phyloP scores from a whole-genome alignment of 2,329 filamentous ascomycete genomes.

The Alternaria gansuensis region DNA sequence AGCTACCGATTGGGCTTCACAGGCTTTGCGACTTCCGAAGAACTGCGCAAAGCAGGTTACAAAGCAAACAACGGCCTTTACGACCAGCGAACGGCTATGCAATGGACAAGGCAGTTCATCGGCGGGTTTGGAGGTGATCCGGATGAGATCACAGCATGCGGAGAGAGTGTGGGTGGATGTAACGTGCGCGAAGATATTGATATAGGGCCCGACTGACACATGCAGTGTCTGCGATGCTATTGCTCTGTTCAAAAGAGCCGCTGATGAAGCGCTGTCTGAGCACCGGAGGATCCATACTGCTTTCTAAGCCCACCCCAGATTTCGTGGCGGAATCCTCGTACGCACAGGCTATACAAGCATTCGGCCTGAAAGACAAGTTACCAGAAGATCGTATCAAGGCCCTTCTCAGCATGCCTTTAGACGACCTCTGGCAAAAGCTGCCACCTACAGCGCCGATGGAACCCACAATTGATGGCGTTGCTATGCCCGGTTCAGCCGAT shows the following conservation, averaged over 20 bases:
- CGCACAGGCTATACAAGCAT: slow-evolving; percentile 50
- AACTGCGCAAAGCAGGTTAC: slow-evolving; percentile 57
- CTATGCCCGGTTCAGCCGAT: slow-evolving; percentile 48
- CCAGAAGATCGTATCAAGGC: slow-evolving; percentile 55
- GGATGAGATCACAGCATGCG: slow-evolving; percentile 53
- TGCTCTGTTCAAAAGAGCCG: slow-evolving; percentile 44
- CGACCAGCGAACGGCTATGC: slow-evolving; percentile 50
- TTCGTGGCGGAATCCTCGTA: slow-evolving; percentile 56
- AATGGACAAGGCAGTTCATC: slow-evolving; percentile 52
- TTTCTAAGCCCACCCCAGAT: slow-evolving; percentile 54
- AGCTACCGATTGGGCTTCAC: slow-evolving; percentile 47
- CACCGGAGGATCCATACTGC: slow-evolving; percentile 52
- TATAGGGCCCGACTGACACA: slow-evolving; percentile 1
- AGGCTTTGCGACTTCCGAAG: slow-evolving; percentile 57
- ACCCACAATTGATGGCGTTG: slow-evolving; percentile 57
- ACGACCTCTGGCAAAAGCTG: slow-evolving; percentile 55
- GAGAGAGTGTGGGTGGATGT: slow-evolving; percentile 61
- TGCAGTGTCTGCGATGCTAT: slow-evolving; percentile 39
- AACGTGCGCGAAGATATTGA: slow-evolving; percentile 26
- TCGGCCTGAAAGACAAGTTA: slow-evolving; percentile 52
- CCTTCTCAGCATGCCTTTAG: slow-evolving; percentile 53
- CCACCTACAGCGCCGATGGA: slow-evolving; percentile 48
- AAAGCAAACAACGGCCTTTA: slow-evolving; percentile 48
- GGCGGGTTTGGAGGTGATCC: slow-evolving; percentile 52
- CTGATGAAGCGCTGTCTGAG: slow-evolving; percentile 55